Evolutionary conservation across 352 stramenopile genomes (phyloP), one percentile per base, ranked within the genome.

Genomic region (Pythium guiyangense): DNA sequence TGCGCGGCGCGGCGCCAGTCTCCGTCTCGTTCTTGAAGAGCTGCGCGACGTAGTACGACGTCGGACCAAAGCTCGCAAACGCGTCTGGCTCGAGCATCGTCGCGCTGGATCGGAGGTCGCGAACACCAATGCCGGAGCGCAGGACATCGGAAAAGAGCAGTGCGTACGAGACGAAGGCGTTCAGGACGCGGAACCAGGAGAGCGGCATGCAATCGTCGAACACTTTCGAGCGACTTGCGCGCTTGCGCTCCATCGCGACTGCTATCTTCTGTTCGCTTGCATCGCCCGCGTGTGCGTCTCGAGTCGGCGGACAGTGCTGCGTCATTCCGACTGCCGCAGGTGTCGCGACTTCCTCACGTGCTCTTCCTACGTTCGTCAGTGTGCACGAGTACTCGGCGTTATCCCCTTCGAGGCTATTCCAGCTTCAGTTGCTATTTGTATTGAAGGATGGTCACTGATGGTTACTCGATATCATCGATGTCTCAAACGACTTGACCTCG

Each of bases 11-110:
- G 15, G 27, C 34, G 12, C 4, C 2, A 12, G 3, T 15, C n/a
- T 14, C 29, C 20, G 48, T 54, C 25, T 54, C 49, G 35, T 46
- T 54, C 20, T 20, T 54, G n/a, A n/a, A 31, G 12, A 57, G 18
- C 1, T 26, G 39, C 17, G 15, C 12, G 6, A 57, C 40, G 12
- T 37, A n/a, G 52, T 57, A 57, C 26, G 39, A 25, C 52, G 25
- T 42, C 22, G 52, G 40, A 10, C 52, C 26, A n/a, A 49, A 48
- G 15, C 48, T 45, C 26, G 26, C 6, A 26, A 57, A 49, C 25
- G 27, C 29, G 39, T 57, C 52, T 2, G 52, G 40, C 22, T 57
- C 52, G 40, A 57, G 39, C 25, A 42, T 17, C 8, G 18, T 48
- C 3, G 18, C 4, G 0, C 2, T 26, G 27, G 25, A 39, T 17